These are phyloP conservation scores for Exophiala dermatitidis DNA, from an alignment of 2,329 filamentous ascomycete genomes.

Conservation along the genomic window DNA sequence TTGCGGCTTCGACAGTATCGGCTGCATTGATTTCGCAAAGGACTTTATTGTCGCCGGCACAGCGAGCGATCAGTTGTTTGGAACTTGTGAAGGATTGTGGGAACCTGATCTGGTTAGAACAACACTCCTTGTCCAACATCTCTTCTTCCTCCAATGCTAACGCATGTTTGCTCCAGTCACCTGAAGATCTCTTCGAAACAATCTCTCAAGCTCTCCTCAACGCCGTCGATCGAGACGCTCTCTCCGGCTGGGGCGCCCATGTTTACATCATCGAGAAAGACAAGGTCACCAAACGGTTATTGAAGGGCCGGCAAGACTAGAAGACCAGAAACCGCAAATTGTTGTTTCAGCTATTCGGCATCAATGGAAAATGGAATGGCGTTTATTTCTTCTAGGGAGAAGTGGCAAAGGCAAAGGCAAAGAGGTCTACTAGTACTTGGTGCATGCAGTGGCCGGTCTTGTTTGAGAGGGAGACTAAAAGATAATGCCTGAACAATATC, in stretches of 20 bases:
- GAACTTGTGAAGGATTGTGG: conserved; percentile 97
- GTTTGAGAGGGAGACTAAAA: too few species aligned
- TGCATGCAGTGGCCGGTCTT: too few species aligned
- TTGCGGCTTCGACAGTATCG: conserved; percentile 97
- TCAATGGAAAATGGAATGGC: conserved; percentile 5
- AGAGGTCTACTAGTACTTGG: too few species aligned
- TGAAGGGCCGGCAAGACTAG: conserved; percentile 95
- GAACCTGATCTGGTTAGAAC: conserved; percentile 81
- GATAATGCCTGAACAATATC: too few species aligned
- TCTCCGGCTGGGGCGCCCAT: conserved; percentile 96
- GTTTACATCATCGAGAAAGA: conserved; percentile 99
- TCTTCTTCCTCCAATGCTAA: conserved; percentile 4
- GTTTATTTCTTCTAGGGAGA: conserved; percentile 1
- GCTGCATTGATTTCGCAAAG: conserved; percentile 98
- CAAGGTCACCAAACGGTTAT: conserved; percentile 97
- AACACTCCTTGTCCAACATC: conserved; percentile 23
- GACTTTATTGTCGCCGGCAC: conserved; percentile 98
- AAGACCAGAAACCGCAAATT: conserved; percentile 57
- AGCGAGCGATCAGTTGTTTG: conserved; percentile 93
- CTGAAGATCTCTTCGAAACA: conserved; percentile 96
- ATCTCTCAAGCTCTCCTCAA: conserved; percentile 93
- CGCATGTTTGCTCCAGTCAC: conserved; percentile 49
- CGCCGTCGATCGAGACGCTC: conserved; percentile 89
- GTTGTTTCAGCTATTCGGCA: conserved; percentile 1
- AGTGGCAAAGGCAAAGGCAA: neutral